These are phyloP conservation scores for Monilinia fructicola DNA, from an alignment of 2,329 filamentous ascomycete species.

Conservation along the genomic window DNA sequence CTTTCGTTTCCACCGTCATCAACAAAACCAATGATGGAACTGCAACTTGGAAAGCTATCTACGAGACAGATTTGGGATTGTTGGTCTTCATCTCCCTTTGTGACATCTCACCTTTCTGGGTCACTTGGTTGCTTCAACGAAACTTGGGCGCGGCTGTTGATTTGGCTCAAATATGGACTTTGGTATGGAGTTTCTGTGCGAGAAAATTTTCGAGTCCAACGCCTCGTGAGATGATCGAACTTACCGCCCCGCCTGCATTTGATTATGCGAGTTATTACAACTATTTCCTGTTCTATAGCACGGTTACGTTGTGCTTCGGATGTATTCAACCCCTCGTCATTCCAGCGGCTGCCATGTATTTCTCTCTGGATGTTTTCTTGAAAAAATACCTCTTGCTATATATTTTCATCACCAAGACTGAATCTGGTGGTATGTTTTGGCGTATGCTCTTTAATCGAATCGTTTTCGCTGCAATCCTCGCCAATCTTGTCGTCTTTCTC, in stretches of 20 bases:
- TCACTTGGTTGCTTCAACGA: constrained; percentile 88
- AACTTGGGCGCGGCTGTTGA: constrained; percentile 93
- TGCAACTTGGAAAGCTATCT: constrained; percentile 68
- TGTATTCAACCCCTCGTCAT: constrained; percentile 85
- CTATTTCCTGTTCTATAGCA: constrained; percentile 93
- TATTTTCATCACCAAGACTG: constrained; percentile 94
- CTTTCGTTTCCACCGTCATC: constrained; percentile 67
- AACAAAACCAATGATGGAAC: constrained; percentile 54
- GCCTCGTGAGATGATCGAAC: constrained; percentile 85
- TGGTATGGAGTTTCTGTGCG: constrained; percentile 81
- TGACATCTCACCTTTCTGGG: constrained; percentile 85
- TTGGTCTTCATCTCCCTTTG: constrained; percentile 74
- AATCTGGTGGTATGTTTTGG: constrained; percentile 94
- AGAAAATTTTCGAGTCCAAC: constrained; percentile 85
- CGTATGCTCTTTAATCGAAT: constrained; percentile 89
- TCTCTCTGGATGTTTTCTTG: constrained; percentile 78
- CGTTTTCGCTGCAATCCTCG: constrained; percentile 75
- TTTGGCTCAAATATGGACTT: constrained; percentile 80
- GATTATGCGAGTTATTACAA: constrained; percentile 98
- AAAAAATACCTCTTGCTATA: constrained; percentile 96
- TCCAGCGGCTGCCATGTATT: constrained; percentile 85
- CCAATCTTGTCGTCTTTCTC: constrained; percentile 76
- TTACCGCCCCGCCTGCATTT: constrained; percentile 88
- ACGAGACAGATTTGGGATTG: constrained; percentile 60
- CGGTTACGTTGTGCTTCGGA: constrained; percentile 81